Conservation (phyloP, 352 stramenopile species). For the Phytopythium oedochilum region DNA sequence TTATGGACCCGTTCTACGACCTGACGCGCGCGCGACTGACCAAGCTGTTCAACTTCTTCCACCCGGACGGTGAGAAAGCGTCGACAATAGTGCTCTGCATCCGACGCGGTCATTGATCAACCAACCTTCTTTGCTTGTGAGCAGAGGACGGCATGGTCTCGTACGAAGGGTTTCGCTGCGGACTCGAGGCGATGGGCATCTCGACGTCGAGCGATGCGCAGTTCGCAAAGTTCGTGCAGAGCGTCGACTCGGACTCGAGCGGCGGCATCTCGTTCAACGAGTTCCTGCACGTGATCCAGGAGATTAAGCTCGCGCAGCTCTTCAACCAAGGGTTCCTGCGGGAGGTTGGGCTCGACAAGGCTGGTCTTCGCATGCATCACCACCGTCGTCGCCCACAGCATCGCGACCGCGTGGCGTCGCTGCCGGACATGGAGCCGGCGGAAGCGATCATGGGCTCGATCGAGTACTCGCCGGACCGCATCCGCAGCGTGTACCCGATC, state of each 20-base stretch:
- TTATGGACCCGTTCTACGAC: constrained; percentile 85
- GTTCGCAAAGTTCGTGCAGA: constrained; percentile 66
- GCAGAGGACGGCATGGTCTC: constrained; percentile 53
- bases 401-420: background rate
- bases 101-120: background rate
- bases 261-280: constrained; percentile 82
- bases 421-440: constrained; percentile 2
- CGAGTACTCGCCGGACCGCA: constrained; percentile 74
- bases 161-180: constrained; percentile 71
- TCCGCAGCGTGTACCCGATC: constrained; percentile 72
- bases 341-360: constrained; percentile 22
- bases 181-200: constrained; percentile 76
- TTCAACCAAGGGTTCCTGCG: constrained; percentile 60
- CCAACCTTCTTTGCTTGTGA: background rate
- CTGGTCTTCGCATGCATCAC: constrained; percentile 1
- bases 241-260: constrained; percentile 80
- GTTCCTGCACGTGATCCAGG: constrained; percentile 84
- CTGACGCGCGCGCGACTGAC: constrained; percentile 68
- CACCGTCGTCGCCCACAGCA: background rate
- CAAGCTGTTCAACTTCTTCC: constrained; percentile 64
- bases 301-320: constrained; percentile 86
- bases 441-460: constrained; percentile 49
- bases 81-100: background rate
- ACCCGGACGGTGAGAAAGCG: constrained; percentile 41
- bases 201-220: constrained; percentile 50